A percentile compares a stretch with the other conserved stretches of the same genome.
Conservation (phyloP, 2,329 filamentous ascomycete genomes). For the Microsporum audouinii region DNA sequence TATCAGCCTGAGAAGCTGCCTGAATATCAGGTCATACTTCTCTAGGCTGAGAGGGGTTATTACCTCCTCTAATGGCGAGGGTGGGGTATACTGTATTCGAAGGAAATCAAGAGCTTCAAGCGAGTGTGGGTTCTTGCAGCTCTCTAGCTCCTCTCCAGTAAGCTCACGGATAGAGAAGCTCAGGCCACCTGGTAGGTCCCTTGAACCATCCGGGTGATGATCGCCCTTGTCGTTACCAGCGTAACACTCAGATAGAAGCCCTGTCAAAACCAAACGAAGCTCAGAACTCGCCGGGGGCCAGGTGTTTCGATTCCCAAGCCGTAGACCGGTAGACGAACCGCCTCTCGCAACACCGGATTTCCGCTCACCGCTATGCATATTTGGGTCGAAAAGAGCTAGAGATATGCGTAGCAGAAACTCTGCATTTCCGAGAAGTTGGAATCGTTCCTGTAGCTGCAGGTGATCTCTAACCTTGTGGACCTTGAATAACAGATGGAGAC, state of each 20-base stretch:
- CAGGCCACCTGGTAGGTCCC: constrained; percentile 53
- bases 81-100: constrained; percentile 70
- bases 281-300: constrained; percentile 96
- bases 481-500: constrained; percentile 64
- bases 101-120: constrained; percentile 90
- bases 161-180: constrained; percentile 80
- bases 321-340: constrained; percentile 66
- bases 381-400: constrained; percentile 72
- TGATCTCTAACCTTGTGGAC: constrained; percentile 61
- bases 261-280: constrained; percentile 77
- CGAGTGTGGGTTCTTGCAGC: constrained; percentile 69
- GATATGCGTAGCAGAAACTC: constrained; percentile 70
- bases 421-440: constrained; percentile 75
- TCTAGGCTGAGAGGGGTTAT: constrained; percentile 59
- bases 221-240: constrained; percentile 19
- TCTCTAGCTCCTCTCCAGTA: constrained; percentile 63
- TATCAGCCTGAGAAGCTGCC: constrained; percentile 60
- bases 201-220: constrained; percentile 19
- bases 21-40: constrained; percentile 81
- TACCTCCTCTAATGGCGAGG: constrained; percentile 57
- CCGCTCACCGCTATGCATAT: constrained; percentile 67
- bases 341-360: constrained; percentile 56
- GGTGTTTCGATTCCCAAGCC: constrained; percentile 64
- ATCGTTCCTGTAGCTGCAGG: constrained; percentile 62
- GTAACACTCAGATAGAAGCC: constrained; percentile 68